phyloP scores from a whole-genome alignment of 176 grass and related monocot species.

The Bolboschoenus planiculmis region DNA sequence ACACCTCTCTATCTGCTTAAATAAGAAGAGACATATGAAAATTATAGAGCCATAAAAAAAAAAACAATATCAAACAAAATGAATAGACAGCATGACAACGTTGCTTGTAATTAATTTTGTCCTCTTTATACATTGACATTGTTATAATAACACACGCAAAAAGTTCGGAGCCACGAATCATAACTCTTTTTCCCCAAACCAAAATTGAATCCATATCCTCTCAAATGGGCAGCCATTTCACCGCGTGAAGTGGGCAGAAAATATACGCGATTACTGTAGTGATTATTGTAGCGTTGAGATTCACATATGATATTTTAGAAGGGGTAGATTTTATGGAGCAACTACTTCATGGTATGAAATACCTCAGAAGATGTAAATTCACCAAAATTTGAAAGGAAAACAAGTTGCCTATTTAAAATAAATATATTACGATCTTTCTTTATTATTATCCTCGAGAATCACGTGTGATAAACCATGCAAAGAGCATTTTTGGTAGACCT shows the following conservation, averaged over 20 bases:
- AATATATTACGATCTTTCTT: background rate
- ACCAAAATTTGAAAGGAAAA: too few species aligned
- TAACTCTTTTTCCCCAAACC: background rate
- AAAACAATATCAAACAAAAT: background rate
- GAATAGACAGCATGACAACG: background rate
- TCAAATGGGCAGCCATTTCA: too few species aligned
- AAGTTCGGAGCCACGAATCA: constrained; percentile 7
- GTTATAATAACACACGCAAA: background rate
- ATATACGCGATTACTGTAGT: too few species aligned
- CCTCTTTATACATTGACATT: background rate
- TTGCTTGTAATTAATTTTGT: background rate
- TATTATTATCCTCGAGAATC: constrained; percentile 23
- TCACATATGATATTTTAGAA: too few species aligned
- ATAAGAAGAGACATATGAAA: background rate
- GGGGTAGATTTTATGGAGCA: too few species aligned
- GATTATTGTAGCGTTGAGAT: too few species aligned
- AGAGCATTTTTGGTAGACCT: background rate
- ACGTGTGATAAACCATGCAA: constrained; percentile 23
- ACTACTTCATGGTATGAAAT: too few species aligned
- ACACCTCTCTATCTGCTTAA: too few species aligned
- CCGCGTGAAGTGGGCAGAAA: too few species aligned
- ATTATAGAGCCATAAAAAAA: background rate
- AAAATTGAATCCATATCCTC: too few species aligned
- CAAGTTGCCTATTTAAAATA: background rate
- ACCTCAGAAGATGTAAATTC: too few species aligned